phyloP scores from a whole-genome alignment of 345 rosid genomes.

The Eucalyptus guilfoylei region DNA sequence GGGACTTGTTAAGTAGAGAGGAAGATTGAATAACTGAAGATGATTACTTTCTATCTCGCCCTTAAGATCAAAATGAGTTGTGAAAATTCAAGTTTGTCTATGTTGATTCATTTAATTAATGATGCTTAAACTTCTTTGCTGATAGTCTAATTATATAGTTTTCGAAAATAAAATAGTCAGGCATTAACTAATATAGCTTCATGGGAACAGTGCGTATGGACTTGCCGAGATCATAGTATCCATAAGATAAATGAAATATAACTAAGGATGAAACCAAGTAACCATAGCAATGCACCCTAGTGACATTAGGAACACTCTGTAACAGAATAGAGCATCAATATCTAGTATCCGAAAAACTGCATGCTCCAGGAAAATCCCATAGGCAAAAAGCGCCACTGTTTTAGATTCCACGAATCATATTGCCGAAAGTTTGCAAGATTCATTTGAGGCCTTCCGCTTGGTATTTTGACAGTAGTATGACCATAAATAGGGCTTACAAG shows the following conservation, averaged over 20 bases:
- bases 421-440: not conserved
- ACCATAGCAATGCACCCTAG: not conserved
- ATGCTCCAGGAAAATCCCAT: not conserved
- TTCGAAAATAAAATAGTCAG: not conserved
- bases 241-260: not conserved
- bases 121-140: not conserved
- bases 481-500: not conserved
- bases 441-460: not conserved
- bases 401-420: not conserved
- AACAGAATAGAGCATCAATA: not conserved
- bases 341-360: not conserved
- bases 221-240: not conserved
- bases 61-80: too few species aligned
- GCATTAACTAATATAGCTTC: not conserved
- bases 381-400: not conserved
- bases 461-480: not conserved
- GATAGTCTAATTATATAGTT: not conserved
- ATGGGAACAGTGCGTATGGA: not conserved
- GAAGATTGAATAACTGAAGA: too few species aligned
- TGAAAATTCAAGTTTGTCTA: too few species aligned
- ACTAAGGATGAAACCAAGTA: not conserved
- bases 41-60: too few species aligned
- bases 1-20: too few species aligned
- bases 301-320: not conserved
- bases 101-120: too few species aligned